A percentile compares a stretch with the other conserved stretches of the same genome.
These are phyloP conservation scores for Colletotrichum plurivorum DNA, from an alignment of 2,329 filamentous ascomycete genomes.

Conservation along the genomic window DNA sequence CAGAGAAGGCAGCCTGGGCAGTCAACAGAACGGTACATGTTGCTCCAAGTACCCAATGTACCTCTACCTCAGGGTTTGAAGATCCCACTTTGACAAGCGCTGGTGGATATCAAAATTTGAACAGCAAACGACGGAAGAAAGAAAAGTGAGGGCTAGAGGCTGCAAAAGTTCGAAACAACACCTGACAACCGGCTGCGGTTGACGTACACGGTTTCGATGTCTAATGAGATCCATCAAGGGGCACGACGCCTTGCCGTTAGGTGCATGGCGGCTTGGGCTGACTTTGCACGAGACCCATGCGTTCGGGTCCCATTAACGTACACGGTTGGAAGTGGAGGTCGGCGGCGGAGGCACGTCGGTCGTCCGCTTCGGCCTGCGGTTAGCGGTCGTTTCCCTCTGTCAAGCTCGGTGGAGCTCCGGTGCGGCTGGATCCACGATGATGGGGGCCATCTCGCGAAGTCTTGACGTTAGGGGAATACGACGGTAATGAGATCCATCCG, in stretches of 20 bases:
- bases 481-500: conserved; percentile 37
- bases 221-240: conserved; percentile 42
- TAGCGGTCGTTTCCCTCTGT: conserved; percentile 33
- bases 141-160: background rate
- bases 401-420: conserved; percentile 32
- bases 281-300: conserved; percentile 36
- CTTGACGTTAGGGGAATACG: conserved; percentile 41
- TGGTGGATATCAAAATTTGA: conserved; percentile 33
- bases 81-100: conserved; percentile 9
- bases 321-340: conserved; percentile 38
- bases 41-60: conserved; percentile 28
- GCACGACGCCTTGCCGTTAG: conserved; percentile 40
- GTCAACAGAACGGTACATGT: conserved; percentile 18
- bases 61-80: conserved; percentile 22
- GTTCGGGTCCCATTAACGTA: conserved; percentile 41
- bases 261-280: conserved; percentile 37
- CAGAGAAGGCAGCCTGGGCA: conserved; percentile 8
- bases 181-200: conserved; percentile 40
- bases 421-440: conserved; percentile 26
- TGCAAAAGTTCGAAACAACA: conserved; percentile 29
- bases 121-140: conserved; percentile 30
- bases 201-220: conserved; percentile 41
- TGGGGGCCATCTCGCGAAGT: conserved; percentile 37
- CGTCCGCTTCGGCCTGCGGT: conserved; percentile 40
- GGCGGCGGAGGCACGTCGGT: conserved; percentile 36